Conservation (phyloP, 306 rosid species). For the Lupinus albus region DNA sequence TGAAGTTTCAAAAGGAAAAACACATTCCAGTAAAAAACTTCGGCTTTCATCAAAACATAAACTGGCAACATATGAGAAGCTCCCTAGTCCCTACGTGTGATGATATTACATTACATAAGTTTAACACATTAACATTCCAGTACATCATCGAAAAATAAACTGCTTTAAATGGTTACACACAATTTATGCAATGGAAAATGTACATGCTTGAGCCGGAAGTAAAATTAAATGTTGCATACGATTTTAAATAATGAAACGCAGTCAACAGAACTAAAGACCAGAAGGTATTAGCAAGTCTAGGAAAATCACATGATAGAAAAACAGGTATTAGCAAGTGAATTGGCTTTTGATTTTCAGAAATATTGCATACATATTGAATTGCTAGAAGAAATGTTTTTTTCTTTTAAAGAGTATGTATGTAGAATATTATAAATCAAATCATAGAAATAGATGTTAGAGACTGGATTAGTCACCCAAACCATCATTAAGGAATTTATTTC, state of each 20-base stretch:
- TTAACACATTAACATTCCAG: constrained; percentile 3
- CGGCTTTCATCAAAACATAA: neutral
- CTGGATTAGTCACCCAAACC: neutral
- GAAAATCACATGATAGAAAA: constrained; percentile 3
- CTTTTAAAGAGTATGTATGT: neutral
- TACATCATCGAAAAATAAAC: constrained; percentile 2
- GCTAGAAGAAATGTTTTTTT: neutral
- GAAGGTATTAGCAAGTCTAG: neutral
- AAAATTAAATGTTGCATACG: neutral
- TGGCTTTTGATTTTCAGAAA: constrained; percentile 7
- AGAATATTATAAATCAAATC: constrained; percentile 7
- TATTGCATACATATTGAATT: neutral
- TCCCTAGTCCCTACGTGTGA: constrained; percentile 28
- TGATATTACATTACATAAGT: constrained; percentile 24
- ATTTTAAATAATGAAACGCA: constrained; percentile 1
- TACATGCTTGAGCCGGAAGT: neutral
- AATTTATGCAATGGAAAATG: constrained; percentile 7
- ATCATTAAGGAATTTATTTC: constrained; percentile 2
- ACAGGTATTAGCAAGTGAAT: constrained; percentile 11
- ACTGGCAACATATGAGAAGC: constrained; percentile 8
- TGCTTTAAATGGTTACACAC: neutral
- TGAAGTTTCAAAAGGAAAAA: constrained; percentile 40
- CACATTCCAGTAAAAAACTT: constrained; percentile 27
- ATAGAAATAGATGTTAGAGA: neutral
- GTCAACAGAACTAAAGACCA: neutral